A percentile compares a stretch with the other conserved stretches of the same genome.
Evolutionary conservation across 108 stramenopile species (phyloP).

Genomic region (Cyclotella sp.): DNA sequence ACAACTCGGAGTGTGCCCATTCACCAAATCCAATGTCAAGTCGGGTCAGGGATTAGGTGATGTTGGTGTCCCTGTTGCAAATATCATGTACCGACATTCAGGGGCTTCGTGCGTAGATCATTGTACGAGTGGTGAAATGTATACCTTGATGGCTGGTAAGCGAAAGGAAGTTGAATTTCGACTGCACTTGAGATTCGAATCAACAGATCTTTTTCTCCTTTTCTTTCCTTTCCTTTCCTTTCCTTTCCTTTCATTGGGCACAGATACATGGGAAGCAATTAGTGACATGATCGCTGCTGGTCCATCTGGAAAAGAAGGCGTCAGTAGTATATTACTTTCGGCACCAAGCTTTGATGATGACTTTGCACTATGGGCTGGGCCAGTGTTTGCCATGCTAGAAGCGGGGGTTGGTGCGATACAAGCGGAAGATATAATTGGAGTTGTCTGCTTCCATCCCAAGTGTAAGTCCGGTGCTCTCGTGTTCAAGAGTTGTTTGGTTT

Average conservation of each 20-base stretch:
- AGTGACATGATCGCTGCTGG: conserved; percentile 73
- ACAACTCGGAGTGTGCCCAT: conserved; percentile 76
- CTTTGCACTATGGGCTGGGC: conserved; percentile 76
- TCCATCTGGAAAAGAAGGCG: conserved; percentile 60
- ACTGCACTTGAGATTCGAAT: not conserved
- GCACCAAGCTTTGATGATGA: conserved; percentile 79
- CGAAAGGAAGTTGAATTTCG: not conserved
- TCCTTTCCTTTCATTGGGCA: not conserved
- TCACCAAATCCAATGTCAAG: conserved; percentile 68
- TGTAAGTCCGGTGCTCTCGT: conserved; percentile 29
- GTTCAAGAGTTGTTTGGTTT: not conserved
- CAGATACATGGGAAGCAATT: conserved; percentile 69
- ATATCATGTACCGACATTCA: conserved; percentile 71
- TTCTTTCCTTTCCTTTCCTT: not conserved
- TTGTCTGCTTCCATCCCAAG: conserved; percentile 85
- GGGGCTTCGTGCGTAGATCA: conserved; percentile 13
- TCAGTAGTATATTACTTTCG: conserved; percentile 78
- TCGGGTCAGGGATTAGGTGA: conserved; percentile 78
- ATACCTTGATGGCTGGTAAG: conserved; percentile 70
- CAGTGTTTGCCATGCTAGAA: conserved; percentile 84
- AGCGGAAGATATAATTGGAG: conserved; percentile 69
- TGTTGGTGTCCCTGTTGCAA: conserved; percentile 68
- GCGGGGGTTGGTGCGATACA: conserved; percentile 70
- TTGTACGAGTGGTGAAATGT: conserved; percentile 26
- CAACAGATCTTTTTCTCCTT: not conserved